Evolutionary conservation across 192 early-diverging fungal genomes (phyloP).

Genomic region (Backusella psychrophila): DNA sequence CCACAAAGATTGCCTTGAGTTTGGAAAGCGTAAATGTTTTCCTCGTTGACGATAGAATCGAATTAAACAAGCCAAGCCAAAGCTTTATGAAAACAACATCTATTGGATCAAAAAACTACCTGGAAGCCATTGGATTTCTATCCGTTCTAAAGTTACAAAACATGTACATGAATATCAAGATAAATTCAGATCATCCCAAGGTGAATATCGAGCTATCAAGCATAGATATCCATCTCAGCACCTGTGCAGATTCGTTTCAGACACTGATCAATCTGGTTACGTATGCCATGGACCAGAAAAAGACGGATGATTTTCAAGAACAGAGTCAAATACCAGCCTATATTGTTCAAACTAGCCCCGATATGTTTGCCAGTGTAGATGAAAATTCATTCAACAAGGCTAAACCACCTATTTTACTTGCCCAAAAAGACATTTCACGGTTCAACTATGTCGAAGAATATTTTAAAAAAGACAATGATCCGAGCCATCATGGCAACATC

Average conservation of each 20-base stretch:
- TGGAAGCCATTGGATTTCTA: slow-evolving; percentile 9
- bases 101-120: slow-evolving; percentile 20
- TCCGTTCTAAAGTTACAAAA: neutral
- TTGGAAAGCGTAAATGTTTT: slow-evolving; percentile 49
- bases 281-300: slow-evolving; percentile 33
- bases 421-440: slow-evolving; percentile 8
- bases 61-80: slow-evolving; percentile 14
- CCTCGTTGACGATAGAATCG: slow-evolving; percentile 45
- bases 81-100: slow-evolving; percentile 21
- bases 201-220: neutral
- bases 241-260: slow-evolving; percentile 63
- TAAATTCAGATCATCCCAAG: slow-evolving; percentile 1
- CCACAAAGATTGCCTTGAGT: slow-evolving; percentile 43
- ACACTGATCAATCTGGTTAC: slow-evolving; percentile 49
- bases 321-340: neutral
- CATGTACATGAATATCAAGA: slow-evolving; percentile 4
- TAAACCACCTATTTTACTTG: neutral
- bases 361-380: slow-evolving; percentile 48
- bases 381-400: slow-evolving; percentile 45
- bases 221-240: slow-evolving; percentile 51
- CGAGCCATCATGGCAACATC: neutral
- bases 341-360: neutral
- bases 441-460: slow-evolving; percentile 50
- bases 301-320: neutral
- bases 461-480: slow-evolving; percentile 14